These are phyloP conservation scores for Platanthera zijinensis DNA, from an alignment of 106 monocot genomes.

Conservation along the genomic window DNA sequence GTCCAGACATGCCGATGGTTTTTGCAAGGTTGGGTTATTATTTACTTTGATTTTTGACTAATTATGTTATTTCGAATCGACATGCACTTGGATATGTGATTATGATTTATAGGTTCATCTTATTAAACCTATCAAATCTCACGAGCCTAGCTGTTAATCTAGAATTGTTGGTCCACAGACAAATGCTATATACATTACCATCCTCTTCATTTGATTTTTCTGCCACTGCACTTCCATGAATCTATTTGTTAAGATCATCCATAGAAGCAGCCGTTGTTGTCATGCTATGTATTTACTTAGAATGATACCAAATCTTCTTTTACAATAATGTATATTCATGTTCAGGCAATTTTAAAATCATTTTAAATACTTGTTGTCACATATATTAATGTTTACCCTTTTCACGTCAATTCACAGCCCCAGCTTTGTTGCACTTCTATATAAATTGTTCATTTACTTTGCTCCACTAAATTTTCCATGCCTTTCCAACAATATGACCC, in stretches of 20 bases:
- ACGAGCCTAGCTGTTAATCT: not conserved
- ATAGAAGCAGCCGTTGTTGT: not conserved
- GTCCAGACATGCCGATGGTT: constrained; percentile 74
- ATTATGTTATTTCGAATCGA: not conserved
- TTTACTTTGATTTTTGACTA: not conserved
- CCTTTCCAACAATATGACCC: not conserved
- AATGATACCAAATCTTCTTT: not conserved
- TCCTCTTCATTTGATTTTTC: not conserved
- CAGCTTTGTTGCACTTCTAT: not conserved
- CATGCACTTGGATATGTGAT: not conserved
- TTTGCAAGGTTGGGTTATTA: constrained; percentile 49
- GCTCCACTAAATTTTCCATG: not conserved
- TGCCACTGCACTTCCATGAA: not conserved
- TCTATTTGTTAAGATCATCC: not conserved
- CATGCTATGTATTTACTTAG: not conserved
- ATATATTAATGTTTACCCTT: not conserved
- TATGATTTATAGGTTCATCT: not conserved
- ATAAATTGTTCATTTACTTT: not conserved
- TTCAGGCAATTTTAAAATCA: not conserved
- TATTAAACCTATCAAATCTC: not conserved
- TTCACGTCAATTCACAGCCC: not conserved
- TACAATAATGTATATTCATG: not conserved
- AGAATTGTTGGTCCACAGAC: not conserved
- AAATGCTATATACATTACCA: not conserved
- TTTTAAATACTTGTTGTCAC: not conserved